phyloP scores from a whole-genome alignment of 1,139 yeast species.

The Magnusiomyces paraingens region DNA sequence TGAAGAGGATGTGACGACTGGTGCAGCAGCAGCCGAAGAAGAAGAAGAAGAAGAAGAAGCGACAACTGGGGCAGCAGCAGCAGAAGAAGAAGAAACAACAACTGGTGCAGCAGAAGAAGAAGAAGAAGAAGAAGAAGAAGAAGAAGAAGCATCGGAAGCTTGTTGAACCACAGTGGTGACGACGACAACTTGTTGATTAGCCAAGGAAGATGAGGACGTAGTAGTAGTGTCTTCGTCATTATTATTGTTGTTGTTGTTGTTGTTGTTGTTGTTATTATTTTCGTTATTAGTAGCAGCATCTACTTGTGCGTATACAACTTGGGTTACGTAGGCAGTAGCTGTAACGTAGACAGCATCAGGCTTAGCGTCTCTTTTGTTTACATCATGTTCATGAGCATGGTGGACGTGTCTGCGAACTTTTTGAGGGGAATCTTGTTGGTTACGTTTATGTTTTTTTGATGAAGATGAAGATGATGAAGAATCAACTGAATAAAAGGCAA shows the following conservation, averaged over 20 bases:
- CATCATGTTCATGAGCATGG: constrained; percentile 45
- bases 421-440: too few species aligned
- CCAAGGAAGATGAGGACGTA: too few species aligned
- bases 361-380: constrained; percentile 48
- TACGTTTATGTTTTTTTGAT: constrained; percentile 5
- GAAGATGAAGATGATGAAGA: constrained; percentile 33
- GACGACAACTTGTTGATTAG: too few species aligned
- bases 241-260: background rate
- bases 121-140: constrained; percentile 3
- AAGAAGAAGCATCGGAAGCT: background rate
- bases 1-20: constrained; percentile 6
- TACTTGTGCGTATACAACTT: constrained; percentile 45
- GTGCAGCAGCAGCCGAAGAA: constrained; percentile 20
- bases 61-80: constrained; percentile 1
- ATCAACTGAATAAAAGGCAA: constrained; percentile 55
- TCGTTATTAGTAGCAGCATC: too few species aligned
- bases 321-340: constrained; percentile 54
- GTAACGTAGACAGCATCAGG: constrained; percentile 33
- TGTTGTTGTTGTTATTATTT: background rate
- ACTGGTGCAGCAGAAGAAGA: constrained; percentile 3
- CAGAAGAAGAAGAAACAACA: constrained; percentile 22
- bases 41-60: constrained; percentile 3
- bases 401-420: too few species aligned
- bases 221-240: too few species aligned
- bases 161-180: too few species aligned